Percentiles rank a stretch among this genome's conserved stretches.
Conservation (phyloP, 2,329 filamentous ascomycete genomes). For the Dothiorella sarmentorum region DNA sequence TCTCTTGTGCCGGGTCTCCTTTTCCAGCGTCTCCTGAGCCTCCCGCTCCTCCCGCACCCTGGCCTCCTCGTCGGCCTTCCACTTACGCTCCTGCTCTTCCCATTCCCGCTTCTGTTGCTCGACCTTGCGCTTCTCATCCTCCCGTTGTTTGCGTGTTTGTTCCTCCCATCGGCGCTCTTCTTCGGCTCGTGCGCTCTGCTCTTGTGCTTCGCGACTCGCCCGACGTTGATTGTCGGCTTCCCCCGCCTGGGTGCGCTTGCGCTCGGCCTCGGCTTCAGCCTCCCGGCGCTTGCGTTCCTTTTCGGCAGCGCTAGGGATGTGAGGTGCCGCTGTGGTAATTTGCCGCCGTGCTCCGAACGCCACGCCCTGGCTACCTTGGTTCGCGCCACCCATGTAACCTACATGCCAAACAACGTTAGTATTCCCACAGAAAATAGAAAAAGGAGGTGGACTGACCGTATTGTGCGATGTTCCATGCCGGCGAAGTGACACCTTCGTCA, state of each 20-base stretch:
- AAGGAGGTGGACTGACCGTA: conserved; percentile 54
- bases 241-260: conserved; percentile 48
- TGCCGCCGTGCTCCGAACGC: conserved; percentile 88
- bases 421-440: background rate
- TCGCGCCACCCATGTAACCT: conserved; percentile 93
- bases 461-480: conserved; percentile 97
- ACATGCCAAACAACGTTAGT: background rate
- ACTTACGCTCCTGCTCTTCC: conserved; percentile 73
- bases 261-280: conserved; percentile 54
- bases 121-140: conserved; percentile 56
- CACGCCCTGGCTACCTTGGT: conserved; percentile 91
- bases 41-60: conserved; percentile 70
- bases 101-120: conserved; percentile 69
- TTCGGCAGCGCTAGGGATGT: conserved; percentile 76
- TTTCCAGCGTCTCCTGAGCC: conserved; percentile 62
- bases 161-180: conserved; percentile 67
- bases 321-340: conserved; percentile 78
- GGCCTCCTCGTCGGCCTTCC: conserved; percentile 72
- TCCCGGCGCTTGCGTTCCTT: conserved; percentile 69
- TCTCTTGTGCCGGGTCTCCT: conserved; percentile 62
- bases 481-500: conserved; percentile 75
- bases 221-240: conserved; percentile 50
- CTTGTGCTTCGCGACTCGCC: conserved; percentile 55
- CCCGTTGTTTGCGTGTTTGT: conserved; percentile 58
- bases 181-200: conserved; percentile 58